Evolutionary conservation across 805 yeast genomes (phyloP).

Genomic region (Myxozyma kluyveri): DNA sequence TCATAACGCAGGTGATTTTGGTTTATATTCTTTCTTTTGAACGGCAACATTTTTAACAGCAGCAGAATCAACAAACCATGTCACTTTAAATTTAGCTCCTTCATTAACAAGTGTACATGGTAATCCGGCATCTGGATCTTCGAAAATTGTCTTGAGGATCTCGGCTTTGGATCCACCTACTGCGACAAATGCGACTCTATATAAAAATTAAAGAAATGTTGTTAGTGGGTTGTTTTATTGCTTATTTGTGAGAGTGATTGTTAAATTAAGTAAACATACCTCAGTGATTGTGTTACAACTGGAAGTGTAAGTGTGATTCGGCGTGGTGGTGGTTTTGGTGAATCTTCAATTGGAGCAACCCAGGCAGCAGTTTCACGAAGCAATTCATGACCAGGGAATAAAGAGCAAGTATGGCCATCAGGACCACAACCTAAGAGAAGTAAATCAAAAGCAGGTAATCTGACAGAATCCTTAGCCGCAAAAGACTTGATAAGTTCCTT

Average conservation of each 20-base stretch:
- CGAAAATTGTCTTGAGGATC: conserved; percentile 85
- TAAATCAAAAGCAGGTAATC: conserved; percentile 90
- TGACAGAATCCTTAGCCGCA: conserved; percentile 90
- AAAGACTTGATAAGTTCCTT: conserved; percentile 80
- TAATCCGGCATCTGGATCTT: conserved; percentile 92
- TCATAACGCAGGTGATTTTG: conserved; percentile 16
- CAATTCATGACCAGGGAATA: conserved; percentile 88
- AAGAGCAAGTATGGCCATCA: conserved; percentile 96
- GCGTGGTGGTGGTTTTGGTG: conserved; percentile 82
- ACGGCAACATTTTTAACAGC: conserved; percentile 32
- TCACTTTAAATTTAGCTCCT: conserved; percentile 92
- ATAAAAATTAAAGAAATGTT: not conserved
- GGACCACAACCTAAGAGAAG: conserved; percentile 96
- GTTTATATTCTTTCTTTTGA: conserved; percentile 30
- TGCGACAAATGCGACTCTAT: conserved; percentile 83
- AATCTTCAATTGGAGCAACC: conserved; percentile 89
- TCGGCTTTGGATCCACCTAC: conserved; percentile 97
- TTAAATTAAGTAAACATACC: conserved; percentile 6
- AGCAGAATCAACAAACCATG: conserved; percentile 92
- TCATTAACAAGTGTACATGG: conserved; percentile 93
- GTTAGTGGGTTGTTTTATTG: not conserved
- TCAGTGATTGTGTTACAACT: conserved; percentile 78
- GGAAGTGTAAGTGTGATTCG: conserved; percentile 91
- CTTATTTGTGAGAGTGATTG: not conserved
- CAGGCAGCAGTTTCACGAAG: conserved; percentile 88